A percentile compares a stretch with the other conserved stretches of the same genome.
Evolutionary conservation across 2,329 filamentous ascomycete species (phyloP).

Genomic region (Thelonectria blattea): DNA sequence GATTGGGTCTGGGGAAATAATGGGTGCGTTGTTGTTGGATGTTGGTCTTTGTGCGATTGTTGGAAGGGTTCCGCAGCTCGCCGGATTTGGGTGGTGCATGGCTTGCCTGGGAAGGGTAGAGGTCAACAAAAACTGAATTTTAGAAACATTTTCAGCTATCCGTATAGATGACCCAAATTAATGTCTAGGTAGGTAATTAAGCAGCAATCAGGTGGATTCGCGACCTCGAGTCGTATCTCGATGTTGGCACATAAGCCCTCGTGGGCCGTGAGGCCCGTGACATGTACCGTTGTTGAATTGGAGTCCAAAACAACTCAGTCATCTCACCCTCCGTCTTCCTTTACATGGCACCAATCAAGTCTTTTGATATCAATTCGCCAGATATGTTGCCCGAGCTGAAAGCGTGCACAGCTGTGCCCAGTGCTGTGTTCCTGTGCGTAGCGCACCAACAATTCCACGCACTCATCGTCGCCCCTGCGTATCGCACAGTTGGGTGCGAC

Average conservation of each 20-base stretch:
- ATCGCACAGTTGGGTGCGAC: conserved; percentile 36
- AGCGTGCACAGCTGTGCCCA: background rate
- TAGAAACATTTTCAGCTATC: too few species aligned
- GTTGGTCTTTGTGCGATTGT: background rate
- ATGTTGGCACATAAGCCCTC: too few species aligned
- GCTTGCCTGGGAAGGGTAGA: too few species aligned
- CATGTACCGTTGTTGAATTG: too few species aligned
- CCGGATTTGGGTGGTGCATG: background rate
- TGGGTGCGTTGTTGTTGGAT: background rate
- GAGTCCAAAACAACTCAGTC: background rate
- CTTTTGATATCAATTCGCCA: too few species aligned
- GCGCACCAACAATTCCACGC: conserved; percentile 32
- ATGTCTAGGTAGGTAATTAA: too few species aligned
- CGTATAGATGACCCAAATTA: too few species aligned
- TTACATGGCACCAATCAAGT: background rate
- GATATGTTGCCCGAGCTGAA: background rate
- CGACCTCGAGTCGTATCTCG: too few species aligned
- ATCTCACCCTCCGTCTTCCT: background rate
- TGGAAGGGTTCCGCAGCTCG: too few species aligned
- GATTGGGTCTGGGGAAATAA: background rate
- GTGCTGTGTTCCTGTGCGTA: conserved; percentile 10
- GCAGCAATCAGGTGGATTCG: too few species aligned
- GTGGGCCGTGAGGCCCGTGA: too few species aligned
- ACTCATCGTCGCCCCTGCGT: conserved; percentile 33
- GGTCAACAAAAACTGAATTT: too few species aligned